Base-by-base conservation (phyloP, 2,329 filamentous ascomycete genomes). In the Alternaria sp. region DNA sequence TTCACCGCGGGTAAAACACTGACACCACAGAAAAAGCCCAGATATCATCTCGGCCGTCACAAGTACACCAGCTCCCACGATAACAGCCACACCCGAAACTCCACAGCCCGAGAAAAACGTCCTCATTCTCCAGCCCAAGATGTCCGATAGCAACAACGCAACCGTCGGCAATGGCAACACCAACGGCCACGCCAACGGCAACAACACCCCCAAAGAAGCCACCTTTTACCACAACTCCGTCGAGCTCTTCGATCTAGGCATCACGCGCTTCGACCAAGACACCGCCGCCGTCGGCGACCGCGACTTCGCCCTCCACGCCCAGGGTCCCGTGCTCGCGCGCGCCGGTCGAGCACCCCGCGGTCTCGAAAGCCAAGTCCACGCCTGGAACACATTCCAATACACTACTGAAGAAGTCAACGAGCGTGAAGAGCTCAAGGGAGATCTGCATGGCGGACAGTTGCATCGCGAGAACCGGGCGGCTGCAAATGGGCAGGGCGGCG, bases 391-490 rank as follows among this genome's bases (percentile, higher is more conserved):
- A 3, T 71, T 77, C 51, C 67, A 71, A 44, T 74, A 67, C 57
- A 75, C 69, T 3, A 73, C 69, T 0, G 67, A 65, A 8, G 75
- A 78, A 32, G 57, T 66, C 0, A 53, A 78, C 54, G 64, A 61
- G 26, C 66, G 67, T 6, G 75, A 75, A 55, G 76, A 76, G 61
- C 59, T 73, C 44, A 78, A 79, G 67, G 76, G 73, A n/a, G 72
- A 77, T 57, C 50, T 79, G 47, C 77, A 79, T 51, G 75, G 72
- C 9, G 77, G 77, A 2, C 71, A 74, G 62, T 50, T 79, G 62
- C 75, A 78, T 68, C 70, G 77, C n/a, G 63, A 63, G 59, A 78
- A 79, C 56, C 30, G 76, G 47, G 73, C 67, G 11, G 77, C 73
- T 7, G 59, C 44, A 45, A n/a, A n/a, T n/a, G 49, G 13, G 1